Conservation (phyloP, 2,329 filamentous ascomycete genomes). For the Ceratocystis colombiana region DNA sequence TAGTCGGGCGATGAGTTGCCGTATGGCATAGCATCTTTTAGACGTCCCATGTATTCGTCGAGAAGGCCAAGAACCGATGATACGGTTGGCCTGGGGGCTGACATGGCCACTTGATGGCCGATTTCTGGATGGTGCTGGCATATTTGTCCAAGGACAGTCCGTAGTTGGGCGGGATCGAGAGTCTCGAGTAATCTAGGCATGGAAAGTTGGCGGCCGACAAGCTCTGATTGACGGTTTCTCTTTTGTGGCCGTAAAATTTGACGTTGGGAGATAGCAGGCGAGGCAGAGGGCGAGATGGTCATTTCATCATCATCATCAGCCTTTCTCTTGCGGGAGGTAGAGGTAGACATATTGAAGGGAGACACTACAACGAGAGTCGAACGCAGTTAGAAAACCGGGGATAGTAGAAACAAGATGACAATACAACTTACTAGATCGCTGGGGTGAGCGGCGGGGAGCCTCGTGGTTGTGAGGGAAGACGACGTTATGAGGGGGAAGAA, state of each 20-base stretch:
- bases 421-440: constrained; percentile 44
- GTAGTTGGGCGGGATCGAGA: constrained; percentile 72
- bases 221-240: constrained; percentile 53
- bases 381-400: background rate
- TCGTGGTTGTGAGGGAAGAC: constrained; percentile 50
- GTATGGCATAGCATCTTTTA: constrained; percentile 75
- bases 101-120: constrained; percentile 69
- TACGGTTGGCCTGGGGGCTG: constrained; percentile 79
- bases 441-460: constrained; percentile 46
- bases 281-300: constrained; percentile 76
- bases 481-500: constrained; percentile 46
- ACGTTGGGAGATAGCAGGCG: constrained; percentile 63
- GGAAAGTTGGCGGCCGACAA: constrained; percentile 47
- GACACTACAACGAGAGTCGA: constrained; percentile 29
- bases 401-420: background rate
- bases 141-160: constrained; percentile 77
- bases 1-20: constrained; percentile 82
- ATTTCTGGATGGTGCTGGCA: constrained; percentile 84
- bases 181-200: constrained; percentile 80
- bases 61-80: constrained; percentile 70
- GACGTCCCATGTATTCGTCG: constrained; percentile 64
- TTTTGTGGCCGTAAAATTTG: constrained; percentile 57
- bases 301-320: constrained; percentile 79
- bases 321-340: constrained; percentile 64
- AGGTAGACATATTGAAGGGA: constrained; percentile 43